Base-by-base conservation (phyloP, 2,329 filamentous ascomycete species). In the Neofusicoccum laricinum region DNA sequence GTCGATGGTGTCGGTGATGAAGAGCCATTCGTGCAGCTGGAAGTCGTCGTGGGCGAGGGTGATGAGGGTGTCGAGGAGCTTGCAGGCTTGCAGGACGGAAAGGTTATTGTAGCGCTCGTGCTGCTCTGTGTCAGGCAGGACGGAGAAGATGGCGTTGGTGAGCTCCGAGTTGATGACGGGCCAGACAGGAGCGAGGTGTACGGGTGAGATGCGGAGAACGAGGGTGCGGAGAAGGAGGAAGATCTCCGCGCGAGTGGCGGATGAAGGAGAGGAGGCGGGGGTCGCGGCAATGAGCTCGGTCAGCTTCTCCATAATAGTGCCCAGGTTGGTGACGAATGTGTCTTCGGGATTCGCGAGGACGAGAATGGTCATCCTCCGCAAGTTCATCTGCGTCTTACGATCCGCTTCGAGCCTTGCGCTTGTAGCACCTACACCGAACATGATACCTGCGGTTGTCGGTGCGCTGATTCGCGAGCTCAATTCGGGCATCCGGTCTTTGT, bases 21-120 rank as follows among this genome's bases (percentile, higher is more conserved):
- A 99, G 3, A 98, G 86, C 95, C 95, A 99, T 80, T 97, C 92
- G 71, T 96, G 90, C n/a, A 98, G 85, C 76, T 98, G 95, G 78
- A 98, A 99, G 75, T 99, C 95, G 69, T 99, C 95, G 0, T 93
- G 94, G 4, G 91, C 90, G 7, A 93, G 83, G 48, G 92, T 89
- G 14, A 98, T 85, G n/a, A 99, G 82, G 19, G 93, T 82, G 72
- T 99, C 95, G 3, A 99, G 84, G 2, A 99, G 84, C 74, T 98
- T 99, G 79, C 93, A 97, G 0, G 93, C 93, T 75, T 99, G 94
- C 2, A 99, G 80, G 15, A 97, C 81, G 2, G 90, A 88, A 2
- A 87, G 80, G 68, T 92, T 90, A 72, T 86, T 91, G 77, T 92
- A 97, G 11, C 86, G 89, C 25, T 95, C 91, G 6, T 84, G 84